Conservation (phyloP, 164 flowering plant genomes). For the Nymphaea colorata region DNA sequence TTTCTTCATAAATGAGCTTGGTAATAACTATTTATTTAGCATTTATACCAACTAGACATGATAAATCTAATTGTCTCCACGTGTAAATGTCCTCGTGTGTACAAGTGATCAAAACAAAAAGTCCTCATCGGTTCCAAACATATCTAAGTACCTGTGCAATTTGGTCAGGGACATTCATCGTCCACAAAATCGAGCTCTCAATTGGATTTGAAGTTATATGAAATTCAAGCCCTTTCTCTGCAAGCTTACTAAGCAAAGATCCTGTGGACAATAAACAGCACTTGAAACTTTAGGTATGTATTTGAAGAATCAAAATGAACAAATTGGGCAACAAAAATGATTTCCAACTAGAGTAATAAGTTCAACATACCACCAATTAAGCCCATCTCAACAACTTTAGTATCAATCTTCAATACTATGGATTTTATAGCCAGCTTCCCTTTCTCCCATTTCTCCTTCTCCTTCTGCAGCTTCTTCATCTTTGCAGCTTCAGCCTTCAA, state of each 20-base stretch:
- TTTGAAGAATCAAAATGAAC: background rate
- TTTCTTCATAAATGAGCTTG: background rate
- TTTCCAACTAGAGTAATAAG: no score
- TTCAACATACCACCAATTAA: slow-evolving; percentile 53
- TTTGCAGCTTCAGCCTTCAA: slow-evolving; percentile 73
- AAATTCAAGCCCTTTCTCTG: slow-evolving; percentile 60
- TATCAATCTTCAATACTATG: slow-evolving; percentile 72
- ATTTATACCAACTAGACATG: no score
- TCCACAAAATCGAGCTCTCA: slow-evolving; percentile 76
- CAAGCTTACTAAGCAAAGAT: slow-evolving; percentile 63
- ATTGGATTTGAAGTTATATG: slow-evolving; percentile 71
- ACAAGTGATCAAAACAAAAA: no score
- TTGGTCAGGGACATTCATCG: slow-evolving; percentile 58
- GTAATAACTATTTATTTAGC: no score
- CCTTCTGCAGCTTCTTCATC: slow-evolving; percentile 54
- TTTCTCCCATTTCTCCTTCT: slow-evolving; percentile 80
- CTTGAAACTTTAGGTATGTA: no score
- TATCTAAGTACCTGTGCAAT: slow-evolving; percentile 43
- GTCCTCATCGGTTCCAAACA: background rate
- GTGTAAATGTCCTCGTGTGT: background rate
- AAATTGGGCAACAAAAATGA: no score
- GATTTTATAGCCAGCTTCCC: slow-evolving; percentile 71
- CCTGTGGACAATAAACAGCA: slow-evolving; percentile 21
- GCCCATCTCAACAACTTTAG: slow-evolving; percentile 63
- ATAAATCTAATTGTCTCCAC: no score